Evolutionary conservation across 441 rosid species (phyloP).

Genomic region (Kokia cookei): DNA sequence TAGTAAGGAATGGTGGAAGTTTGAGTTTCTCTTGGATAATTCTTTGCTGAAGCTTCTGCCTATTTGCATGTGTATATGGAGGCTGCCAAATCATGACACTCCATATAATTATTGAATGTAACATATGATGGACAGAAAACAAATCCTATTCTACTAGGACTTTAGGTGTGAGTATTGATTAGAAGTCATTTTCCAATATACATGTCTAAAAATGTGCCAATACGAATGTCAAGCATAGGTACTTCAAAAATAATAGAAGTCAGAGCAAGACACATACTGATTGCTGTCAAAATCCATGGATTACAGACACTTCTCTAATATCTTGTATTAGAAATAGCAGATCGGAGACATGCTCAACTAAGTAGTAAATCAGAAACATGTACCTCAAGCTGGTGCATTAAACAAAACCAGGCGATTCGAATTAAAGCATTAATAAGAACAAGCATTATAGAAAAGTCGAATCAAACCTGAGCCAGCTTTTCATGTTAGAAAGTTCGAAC

Average conservation of each 20-base stretch:
- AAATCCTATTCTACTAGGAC: background rate
- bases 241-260: background rate
- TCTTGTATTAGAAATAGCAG: background rate
- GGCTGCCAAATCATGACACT: constrained; percentile 29
- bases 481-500: background rate
- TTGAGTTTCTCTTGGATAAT: constrained; percentile 65
- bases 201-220: background rate
- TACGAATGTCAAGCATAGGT: background rate
- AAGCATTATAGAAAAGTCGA: background rate
- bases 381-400: background rate
- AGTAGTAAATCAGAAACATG: background rate
- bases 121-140: background rate
- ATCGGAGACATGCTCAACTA: background rate
- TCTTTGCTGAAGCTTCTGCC: constrained; percentile 71
- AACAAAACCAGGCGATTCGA: background rate
- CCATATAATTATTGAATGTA: background rate
- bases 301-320: background rate
- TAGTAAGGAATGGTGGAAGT: constrained; percentile 54
- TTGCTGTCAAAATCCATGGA: background rate
- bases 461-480: background rate
- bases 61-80: constrained; percentile 50
- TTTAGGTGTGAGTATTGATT: background rate
- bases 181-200: background rate
- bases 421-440: background rate
- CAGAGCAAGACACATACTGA: background rate